Evolutionary conservation across 805 yeast species (phyloP).

Genomic region (Wickerhamiella occidentalis): DNA sequence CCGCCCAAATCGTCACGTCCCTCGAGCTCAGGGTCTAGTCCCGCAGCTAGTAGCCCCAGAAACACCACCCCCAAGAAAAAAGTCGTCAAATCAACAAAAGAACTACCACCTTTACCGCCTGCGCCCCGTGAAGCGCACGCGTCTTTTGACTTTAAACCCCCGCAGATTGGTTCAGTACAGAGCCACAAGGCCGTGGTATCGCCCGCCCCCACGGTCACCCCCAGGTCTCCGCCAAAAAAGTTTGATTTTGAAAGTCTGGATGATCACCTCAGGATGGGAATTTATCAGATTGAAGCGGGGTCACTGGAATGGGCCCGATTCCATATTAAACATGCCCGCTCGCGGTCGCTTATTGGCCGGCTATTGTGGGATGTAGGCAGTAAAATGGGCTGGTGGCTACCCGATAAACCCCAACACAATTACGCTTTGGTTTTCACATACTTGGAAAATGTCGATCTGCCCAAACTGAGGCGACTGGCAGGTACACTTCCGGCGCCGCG

Average conservation of each 20-base stretch:
- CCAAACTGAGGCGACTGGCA: constrained; percentile 19
- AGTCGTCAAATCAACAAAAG: background rate
- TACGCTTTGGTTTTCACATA: background rate
- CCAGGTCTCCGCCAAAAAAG: constrained; percentile 3
- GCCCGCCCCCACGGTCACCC: background rate
- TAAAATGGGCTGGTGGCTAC: constrained; percentile 9
- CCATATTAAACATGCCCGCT: constrained; percentile 48
- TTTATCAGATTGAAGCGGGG: constrained; percentile 33
- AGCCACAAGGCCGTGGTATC: background rate
- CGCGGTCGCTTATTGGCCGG: constrained; percentile 57
- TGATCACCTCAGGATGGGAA: constrained; percentile 12
- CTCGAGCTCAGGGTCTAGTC: background rate
- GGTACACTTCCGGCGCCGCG: constrained; percentile 50
- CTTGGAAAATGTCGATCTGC: background rate
- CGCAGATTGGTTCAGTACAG: background rate
- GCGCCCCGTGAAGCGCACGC: background rate
- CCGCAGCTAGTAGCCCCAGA: background rate
- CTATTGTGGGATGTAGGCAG: constrained; percentile 46
- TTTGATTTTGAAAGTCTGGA: constrained; percentile 2
- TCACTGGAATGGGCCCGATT: constrained; percentile 57
- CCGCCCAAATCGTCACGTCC: background rate
- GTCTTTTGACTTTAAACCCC: background rate
- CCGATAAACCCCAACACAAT: background rate
- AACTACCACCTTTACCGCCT: constrained; percentile 7
- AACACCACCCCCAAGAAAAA: background rate